phyloP scores from a whole-genome alignment of 2,329 filamentous ascomycete genomes.

The Acrocalymma vagum region DNA sequence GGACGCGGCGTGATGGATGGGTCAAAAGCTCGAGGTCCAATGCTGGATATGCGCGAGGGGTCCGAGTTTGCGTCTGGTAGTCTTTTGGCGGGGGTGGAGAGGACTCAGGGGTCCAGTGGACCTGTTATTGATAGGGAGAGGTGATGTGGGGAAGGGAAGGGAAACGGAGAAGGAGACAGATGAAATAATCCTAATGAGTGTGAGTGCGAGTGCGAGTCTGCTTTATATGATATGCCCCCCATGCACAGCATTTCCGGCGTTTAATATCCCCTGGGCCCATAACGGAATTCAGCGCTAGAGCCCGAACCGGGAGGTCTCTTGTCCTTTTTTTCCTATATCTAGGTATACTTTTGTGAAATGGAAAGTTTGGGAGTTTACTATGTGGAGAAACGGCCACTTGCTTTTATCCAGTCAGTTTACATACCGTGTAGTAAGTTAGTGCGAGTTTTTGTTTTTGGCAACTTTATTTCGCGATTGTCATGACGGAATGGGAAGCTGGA shows the following conservation, averaged over 20 bases:
- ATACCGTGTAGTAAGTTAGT: too few species aligned
- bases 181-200: too few species aligned
- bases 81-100: slow-evolving; percentile 54
- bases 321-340: too few species aligned
- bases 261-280: slow-evolving; percentile 18
- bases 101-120: slow-evolving; percentile 34
- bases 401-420: too few species aligned
- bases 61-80: slow-evolving; percentile 57
- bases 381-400: too few species aligned
- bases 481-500: too few species aligned
- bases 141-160: slow-evolving; percentile 17
- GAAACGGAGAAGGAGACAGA: slow-evolving; percentile 3
- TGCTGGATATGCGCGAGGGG: slow-evolving; percentile 54
- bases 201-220: too few species aligned
- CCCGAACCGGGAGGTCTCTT: too few species aligned
- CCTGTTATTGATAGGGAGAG: slow-evolving; percentile 46
- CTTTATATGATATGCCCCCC: slow-evolving; percentile 3
- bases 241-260: slow-evolving; percentile 22
- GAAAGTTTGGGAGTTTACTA: too few species aligned
- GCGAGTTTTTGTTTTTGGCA: too few species aligned
- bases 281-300: neutral
- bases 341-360: too few species aligned
- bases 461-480: too few species aligned
- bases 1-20: slow-evolving; percentile 57
- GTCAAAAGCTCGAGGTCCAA: slow-evolving; percentile 52